Conservation (phyloP, 768 basidiomycete species). For the Phanerochaete sordida region DNA sequence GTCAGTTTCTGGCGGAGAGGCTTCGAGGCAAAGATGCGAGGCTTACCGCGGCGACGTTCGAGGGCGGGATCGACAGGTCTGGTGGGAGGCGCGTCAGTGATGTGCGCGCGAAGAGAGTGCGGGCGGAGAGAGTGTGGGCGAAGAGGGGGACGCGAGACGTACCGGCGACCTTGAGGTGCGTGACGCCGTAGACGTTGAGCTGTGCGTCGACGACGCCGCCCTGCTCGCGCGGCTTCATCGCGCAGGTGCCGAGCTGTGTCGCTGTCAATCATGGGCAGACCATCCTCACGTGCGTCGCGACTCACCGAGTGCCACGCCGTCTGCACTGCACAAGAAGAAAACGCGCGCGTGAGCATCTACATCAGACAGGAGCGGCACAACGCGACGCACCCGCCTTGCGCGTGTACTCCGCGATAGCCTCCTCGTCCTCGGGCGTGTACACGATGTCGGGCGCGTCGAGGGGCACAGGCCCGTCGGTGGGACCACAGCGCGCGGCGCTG, state of each 20-base stretch:
- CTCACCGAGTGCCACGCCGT: constrained; percentile 33
- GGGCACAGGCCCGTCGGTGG: constrained; percentile 17
- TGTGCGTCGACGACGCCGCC: constrained; percentile 60
- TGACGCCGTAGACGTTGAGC: constrained; percentile 61
- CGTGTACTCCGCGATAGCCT: constrained; percentile 29
- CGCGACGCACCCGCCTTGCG: constrained; percentile 16
- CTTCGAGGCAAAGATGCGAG: not conserved
- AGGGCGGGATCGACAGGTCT: constrained; percentile 37
- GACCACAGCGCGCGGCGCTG: constrained; percentile 24
- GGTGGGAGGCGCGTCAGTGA: too few species aligned
- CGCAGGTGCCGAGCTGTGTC: constrained; percentile 57
- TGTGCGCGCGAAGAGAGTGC: too few species aligned
- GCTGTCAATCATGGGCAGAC: not conserved
- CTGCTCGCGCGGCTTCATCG: constrained; percentile 58
- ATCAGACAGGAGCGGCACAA: not conserved
- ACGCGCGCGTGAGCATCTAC: not conserved
- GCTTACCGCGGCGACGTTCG: constrained; percentile 32
- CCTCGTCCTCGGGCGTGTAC: constrained; percentile 33
- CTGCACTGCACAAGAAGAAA: constrained; percentile 17
- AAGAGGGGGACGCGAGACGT: constrained; percentile 6
- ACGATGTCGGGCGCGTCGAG: constrained; percentile 27
- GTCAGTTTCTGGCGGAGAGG: not conserved
- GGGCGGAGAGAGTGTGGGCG: too few species aligned
- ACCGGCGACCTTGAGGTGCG: constrained; percentile 59
- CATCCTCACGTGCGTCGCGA: not conserved